These are phyloP conservation scores for Aspergillus viridinutans DNA, from an alignment of 2,329 filamentous ascomycete genomes.

Conservation along the genomic window DNA sequence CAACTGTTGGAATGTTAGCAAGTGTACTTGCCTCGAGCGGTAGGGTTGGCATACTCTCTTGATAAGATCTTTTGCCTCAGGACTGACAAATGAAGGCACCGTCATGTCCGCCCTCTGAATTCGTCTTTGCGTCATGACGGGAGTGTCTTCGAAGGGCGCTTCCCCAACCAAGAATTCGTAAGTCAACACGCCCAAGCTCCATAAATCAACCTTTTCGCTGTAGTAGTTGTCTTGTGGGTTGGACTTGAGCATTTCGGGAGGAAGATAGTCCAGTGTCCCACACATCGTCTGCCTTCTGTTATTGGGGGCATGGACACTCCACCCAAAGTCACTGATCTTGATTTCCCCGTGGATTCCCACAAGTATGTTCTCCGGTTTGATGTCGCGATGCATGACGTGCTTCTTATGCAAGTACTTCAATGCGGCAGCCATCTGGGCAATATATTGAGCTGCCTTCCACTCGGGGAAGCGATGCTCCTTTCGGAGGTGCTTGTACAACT, in stretches of 20 bases:
- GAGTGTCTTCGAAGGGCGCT: constrained; percentile 94
- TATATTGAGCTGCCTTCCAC: constrained; percentile 80
- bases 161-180: constrained; percentile 97
- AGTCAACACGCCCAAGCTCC: constrained; percentile 89
- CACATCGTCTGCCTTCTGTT: constrained; percentile 93
- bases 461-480: constrained; percentile 76
- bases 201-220: constrained; percentile 91
- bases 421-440: constrained; percentile 86
- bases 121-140: constrained; percentile 86
- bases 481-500: constrained; percentile 81
- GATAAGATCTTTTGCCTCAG: constrained; percentile 87
- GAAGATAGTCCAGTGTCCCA: constrained; percentile 93
- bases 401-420: constrained; percentile 91
- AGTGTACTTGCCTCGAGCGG: neutral
- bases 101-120: constrained; percentile 90
- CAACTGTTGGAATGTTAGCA: constrained; percentile 50
- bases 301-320: constrained; percentile 96
- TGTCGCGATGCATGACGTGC: constrained; percentile 95
- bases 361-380: constrained; percentile 96
- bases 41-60: constrained; percentile 61
- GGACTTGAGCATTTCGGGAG: constrained; percentile 92
- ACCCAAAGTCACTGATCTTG: constrained; percentile 97
- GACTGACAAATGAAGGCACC: constrained; percentile 82
- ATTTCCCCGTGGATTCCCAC: constrained; percentile 96
- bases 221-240: constrained; percentile 82